These are phyloP conservation scores for Lecanosticta acicola DNA, from an alignment of 2,329 filamentous ascomycete genomes.

Conservation along the genomic window DNA sequence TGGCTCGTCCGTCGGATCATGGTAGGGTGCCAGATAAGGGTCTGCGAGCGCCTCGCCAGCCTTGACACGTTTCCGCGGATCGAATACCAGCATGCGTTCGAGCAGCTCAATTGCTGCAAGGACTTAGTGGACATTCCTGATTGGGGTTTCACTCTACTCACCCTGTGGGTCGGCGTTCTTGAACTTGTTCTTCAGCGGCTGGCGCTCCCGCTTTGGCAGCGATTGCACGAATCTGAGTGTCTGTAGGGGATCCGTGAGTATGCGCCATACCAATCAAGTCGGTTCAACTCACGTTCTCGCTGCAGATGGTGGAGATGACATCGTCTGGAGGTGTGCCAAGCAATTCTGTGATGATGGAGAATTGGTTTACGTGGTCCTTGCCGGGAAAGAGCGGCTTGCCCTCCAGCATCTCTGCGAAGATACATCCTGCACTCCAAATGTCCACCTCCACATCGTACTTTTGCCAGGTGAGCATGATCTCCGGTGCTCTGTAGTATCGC, in stretches of 20 bases:
- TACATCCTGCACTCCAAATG: conserved; percentile 98
- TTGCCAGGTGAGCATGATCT: conserved; percentile 99
- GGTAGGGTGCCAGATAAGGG: conserved; percentile 92
- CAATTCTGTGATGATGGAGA: conserved; percentile 98
- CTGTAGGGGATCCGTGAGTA: conserved; percentile 42
- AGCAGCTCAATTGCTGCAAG: conserved; percentile 69
- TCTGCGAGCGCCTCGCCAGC: conserved; percentile 81
- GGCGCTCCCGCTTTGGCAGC: conserved; percentile 86
- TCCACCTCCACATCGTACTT: conserved; percentile 99
- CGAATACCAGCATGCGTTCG: conserved; percentile 96
- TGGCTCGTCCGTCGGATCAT: conserved; percentile 94
- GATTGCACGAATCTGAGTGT: conserved; percentile 97
- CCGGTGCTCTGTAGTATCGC: conserved; percentile 94
- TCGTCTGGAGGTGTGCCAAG: conserved; percentile 94
- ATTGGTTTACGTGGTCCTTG: conserved; percentile 99
- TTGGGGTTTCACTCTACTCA: conserved; percentile 1
- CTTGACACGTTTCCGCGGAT: conserved; percentile 91
- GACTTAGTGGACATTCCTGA: conserved; percentile 24
- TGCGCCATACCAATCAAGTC: conserved; percentile 32
- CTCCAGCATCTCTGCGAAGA: conserved; percentile 98
- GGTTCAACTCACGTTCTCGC: conserved; percentile 67
- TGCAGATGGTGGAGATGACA: conserved; percentile 97
- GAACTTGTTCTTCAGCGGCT: conserved; percentile 83
- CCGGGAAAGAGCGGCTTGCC: conserved; percentile 97
- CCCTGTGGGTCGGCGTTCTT: conserved; percentile 75